phyloP scores from a whole-genome alignment of 768 basidiomycete species.

The Piloderma croceum region DNA sequence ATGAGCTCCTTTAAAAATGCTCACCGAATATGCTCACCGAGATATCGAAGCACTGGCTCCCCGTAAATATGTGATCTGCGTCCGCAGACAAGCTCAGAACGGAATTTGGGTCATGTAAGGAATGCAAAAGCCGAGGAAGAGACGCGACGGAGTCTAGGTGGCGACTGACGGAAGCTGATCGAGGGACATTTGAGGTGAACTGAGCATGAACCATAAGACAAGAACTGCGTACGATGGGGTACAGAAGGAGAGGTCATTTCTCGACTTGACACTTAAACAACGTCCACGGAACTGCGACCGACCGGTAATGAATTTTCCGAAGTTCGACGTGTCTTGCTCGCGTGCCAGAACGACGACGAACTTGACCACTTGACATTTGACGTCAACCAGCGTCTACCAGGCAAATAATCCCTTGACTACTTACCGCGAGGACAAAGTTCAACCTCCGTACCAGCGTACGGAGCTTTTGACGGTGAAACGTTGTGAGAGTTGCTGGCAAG shows the following conservation, averaged over 20 bases:
- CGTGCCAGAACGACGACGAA: too few relatives aligned
- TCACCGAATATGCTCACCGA: slow-evolving; percentile 40
- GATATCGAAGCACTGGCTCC: slow-evolving; percentile 74
- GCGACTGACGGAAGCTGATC: slow-evolving; percentile 54
- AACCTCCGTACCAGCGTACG: too few relatives aligned
- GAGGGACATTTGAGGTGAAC: not conserved
- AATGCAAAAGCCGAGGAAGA: slow-evolving; percentile 54
- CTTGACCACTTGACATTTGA: too few relatives aligned
- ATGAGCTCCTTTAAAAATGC: not conserved
- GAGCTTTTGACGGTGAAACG: too few relatives aligned
- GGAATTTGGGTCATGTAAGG: slow-evolving; percentile 66
- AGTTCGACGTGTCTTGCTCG: too few relatives aligned
- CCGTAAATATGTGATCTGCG: slow-evolving; percentile 70
- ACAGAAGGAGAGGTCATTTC: slow-evolving; percentile 3
- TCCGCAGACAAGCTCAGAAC: slow-evolving; percentile 74
- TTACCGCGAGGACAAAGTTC: too few relatives aligned
- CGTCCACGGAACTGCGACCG: too few relatives aligned
- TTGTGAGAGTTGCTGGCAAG: too few relatives aligned
- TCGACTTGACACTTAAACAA: not conserved
- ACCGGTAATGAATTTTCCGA: too few relatives aligned
- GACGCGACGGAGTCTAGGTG: slow-evolving; percentile 39
- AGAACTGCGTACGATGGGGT: slow-evolving; percentile 21
- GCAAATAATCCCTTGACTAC: too few relatives aligned
- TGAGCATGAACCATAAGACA: not conserved
- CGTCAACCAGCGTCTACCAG: too few relatives aligned